These are phyloP conservation scores for Penicillium nordicum DNA, from an alignment of 2,329 filamentous ascomycete species.

Conservation along the genomic window DNA sequence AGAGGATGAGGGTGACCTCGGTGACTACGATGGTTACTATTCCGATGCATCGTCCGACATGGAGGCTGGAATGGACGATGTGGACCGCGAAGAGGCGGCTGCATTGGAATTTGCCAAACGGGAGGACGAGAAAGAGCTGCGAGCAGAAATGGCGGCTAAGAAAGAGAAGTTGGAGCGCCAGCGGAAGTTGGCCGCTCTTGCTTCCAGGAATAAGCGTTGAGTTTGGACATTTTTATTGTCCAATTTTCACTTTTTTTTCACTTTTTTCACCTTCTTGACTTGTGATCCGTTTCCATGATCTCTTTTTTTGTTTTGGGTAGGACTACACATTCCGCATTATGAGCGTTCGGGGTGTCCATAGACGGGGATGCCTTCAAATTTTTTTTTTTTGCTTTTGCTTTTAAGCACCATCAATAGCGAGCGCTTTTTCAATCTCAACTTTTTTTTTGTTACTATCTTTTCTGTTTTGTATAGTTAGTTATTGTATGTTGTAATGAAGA, in stretches of 20 bases:
- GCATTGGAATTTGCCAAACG: conserved; percentile 41
- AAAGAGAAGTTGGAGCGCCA: conserved; percentile 46
- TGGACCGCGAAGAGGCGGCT: conserved; percentile 45
- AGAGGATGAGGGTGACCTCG: conserved; percentile 46
- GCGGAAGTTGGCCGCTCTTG: conserved; percentile 41
- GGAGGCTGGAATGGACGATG: conserved; percentile 48
- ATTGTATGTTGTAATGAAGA: background rate
- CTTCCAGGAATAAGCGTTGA: conserved; percentile 32
- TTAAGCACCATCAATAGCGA: conserved; percentile 19
- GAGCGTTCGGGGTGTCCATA: conserved; percentile 32
- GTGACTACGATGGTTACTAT: conserved; percentile 41
- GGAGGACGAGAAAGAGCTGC: conserved; percentile 48
- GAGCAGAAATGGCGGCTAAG: conserved; percentile 44
- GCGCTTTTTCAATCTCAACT: conserved; percentile 22
- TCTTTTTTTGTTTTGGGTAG: conserved; percentile 14
- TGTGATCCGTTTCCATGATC: background rate
- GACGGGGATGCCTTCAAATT: conserved; percentile 17
- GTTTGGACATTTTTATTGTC: conserved; percentile 3
- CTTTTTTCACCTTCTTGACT: background rate
- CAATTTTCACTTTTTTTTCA: background rate
- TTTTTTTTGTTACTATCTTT: conserved; percentile 5
- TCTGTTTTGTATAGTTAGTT: background rate
- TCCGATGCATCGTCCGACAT: conserved; percentile 50
- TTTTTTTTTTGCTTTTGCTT: background rate
- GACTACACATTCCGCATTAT: conserved; percentile 27